These are phyloP conservation scores for Aulographum hederae DNA, from an alignment of 2,329 filamentous ascomycete species.

Conservation along the genomic window DNA sequence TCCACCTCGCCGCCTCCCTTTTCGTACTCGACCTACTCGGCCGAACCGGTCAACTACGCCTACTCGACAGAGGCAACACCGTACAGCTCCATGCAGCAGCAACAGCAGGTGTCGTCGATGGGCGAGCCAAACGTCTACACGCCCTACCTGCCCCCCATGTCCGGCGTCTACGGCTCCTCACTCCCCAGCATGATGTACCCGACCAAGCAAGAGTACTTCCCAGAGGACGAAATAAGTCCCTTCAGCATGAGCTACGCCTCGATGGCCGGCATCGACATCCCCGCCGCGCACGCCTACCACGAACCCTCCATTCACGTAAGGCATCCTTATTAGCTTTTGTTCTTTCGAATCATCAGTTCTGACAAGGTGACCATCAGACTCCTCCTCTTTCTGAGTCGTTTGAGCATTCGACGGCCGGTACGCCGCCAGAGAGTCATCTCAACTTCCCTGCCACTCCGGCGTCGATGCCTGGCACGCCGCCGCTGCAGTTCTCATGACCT, in stretches of 20 bases:
- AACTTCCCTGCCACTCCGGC: conserved; percentile 6
- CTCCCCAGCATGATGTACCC: conserved; percentile 38
- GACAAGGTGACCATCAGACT: conserved; percentile 33
- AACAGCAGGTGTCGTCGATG: conserved; percentile 11
- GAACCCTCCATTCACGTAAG: conserved; percentile 59
- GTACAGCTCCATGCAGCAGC: no score
- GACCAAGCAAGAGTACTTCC: conserved; percentile 48
- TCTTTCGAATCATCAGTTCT: no score
- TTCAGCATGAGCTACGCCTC: conserved; percentile 53
- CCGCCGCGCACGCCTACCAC: conserved; percentile 43
- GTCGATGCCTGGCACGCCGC: conserved; percentile 54
- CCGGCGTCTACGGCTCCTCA: conserved; percentile 30
- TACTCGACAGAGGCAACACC: conserved; percentile 24
- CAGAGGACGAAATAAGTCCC: conserved; percentile 41
- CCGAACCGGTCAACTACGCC: conserved; percentile 39
- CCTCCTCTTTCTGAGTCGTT: conserved; percentile 60
- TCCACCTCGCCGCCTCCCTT: conserved; percentile 57
- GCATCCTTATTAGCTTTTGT: conserved; percentile 23
- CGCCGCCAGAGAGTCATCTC: conserved; percentile 16
- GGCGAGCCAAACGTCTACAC: conserved; percentile 25
- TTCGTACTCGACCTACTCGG: conserved; percentile 43
- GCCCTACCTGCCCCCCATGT: conserved; percentile 33
- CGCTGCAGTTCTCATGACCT: no score
- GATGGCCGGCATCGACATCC: conserved; percentile 45
- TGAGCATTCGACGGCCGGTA: conserved; percentile 38